phyloP scores from a whole-genome alignment of 1,139 yeast genomes.

The Geotrichum histeridarum region DNA sequence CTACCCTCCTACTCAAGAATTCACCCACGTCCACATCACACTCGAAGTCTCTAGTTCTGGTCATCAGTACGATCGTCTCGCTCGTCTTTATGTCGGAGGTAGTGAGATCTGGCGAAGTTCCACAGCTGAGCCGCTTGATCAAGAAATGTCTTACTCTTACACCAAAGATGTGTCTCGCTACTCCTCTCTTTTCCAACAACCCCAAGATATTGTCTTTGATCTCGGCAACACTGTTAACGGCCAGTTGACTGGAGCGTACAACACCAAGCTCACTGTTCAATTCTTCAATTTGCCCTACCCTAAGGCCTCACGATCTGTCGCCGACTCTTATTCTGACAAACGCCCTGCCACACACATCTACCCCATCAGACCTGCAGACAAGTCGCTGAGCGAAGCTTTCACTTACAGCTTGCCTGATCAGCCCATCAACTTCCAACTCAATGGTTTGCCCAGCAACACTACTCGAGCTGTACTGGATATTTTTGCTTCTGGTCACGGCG shows the following conservation, averaged over 20 bases:
- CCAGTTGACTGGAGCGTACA: slow-evolving; percentile 56
- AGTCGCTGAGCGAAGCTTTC: slow-evolving; percentile 5
- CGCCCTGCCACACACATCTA: slow-evolving; percentile 18
- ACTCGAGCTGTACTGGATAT: slow-evolving; percentile 55
- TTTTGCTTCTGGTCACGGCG: slow-evolving; percentile 68
- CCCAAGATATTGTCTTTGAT: slow-evolving; percentile 55
- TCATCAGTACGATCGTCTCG: slow-evolving; percentile 71
- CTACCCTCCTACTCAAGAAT: slow-evolving; percentile 42
- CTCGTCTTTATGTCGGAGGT: slow-evolving; percentile 61
- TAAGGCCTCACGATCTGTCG: slow-evolving; percentile 8
- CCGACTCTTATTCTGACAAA: slow-evolving; percentile 13
- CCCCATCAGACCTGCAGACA: slow-evolving; percentile 18
- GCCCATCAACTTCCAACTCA: slow-evolving; percentile 32
- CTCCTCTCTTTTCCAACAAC: slow-evolving; percentile 45
- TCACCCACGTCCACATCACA: slow-evolving; percentile 57
- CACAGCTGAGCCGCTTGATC: slow-evolving; percentile 71
- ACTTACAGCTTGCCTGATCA: slow-evolving; percentile 27
- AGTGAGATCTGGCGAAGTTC: slow-evolving; percentile 79
- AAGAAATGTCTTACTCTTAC: slow-evolving; percentile 40
- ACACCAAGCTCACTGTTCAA: slow-evolving; percentile 48
- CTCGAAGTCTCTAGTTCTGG: slow-evolving; percentile 59
- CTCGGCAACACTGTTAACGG: slow-evolving; percentile 50
- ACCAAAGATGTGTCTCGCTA: slow-evolving; percentile 64
- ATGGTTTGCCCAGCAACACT: slow-evolving; percentile 50
- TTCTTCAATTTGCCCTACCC: slow-evolving; percentile 42